A percentile compares a stretch with the other conserved stretches of the same genome.
Evolutionary conservation across 2,329 filamentous ascomycete genomes (phyloP).

Genomic region (Parastagonospora nodorum): DNA sequence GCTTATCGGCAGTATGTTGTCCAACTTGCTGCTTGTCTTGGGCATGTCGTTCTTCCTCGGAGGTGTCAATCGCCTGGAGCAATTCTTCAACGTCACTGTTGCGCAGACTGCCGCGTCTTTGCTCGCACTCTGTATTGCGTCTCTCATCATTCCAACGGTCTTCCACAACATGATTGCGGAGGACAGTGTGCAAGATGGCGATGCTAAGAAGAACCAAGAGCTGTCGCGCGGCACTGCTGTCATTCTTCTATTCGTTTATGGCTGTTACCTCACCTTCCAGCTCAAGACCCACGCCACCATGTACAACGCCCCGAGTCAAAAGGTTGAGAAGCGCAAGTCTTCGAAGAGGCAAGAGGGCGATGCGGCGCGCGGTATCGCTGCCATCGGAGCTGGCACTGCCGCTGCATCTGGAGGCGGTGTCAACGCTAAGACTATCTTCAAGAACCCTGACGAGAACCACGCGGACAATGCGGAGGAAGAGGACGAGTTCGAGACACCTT

Average conservation of each 20-base stretch:
- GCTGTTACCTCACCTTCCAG: constrained; percentile 85
- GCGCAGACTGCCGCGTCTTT: constrained; percentile 87
- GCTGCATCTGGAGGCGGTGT: constrained; percentile 57
- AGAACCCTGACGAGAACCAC: constrained; percentile 42
- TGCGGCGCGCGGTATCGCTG: constrained; percentile 55
- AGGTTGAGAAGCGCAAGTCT: constrained; percentile 66
- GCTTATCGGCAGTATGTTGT: constrained; percentile 87
- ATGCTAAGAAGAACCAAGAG: constrained; percentile 38
- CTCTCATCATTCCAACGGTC: constrained; percentile 87
- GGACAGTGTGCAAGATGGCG: constrained; percentile 21
- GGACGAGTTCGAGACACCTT: constrained; percentile 76
- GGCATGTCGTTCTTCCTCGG: constrained; percentile 94
- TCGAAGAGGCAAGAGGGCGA: constrained; percentile 57
- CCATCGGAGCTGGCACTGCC: constrained; percentile 58
- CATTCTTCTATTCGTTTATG: constrained; percentile 84
- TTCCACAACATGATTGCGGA: constrained; percentile 57
- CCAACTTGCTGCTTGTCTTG: constrained; percentile 85
- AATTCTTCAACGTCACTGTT: constrained; percentile 90
- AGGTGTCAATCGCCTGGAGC: constrained; percentile 76
- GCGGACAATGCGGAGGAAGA: constrained; percentile 54
- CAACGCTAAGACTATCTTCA: constrained; percentile 54
- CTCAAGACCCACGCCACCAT: constrained; percentile 81
- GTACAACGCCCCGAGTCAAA: constrained; percentile 80
- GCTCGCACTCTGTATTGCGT: constrained; percentile 77
- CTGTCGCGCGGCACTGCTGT: constrained; percentile 73